Evolutionary conservation across 139 green algal genomes (phyloP).

Genomic region (Ettlia oleoabundans): DNA sequence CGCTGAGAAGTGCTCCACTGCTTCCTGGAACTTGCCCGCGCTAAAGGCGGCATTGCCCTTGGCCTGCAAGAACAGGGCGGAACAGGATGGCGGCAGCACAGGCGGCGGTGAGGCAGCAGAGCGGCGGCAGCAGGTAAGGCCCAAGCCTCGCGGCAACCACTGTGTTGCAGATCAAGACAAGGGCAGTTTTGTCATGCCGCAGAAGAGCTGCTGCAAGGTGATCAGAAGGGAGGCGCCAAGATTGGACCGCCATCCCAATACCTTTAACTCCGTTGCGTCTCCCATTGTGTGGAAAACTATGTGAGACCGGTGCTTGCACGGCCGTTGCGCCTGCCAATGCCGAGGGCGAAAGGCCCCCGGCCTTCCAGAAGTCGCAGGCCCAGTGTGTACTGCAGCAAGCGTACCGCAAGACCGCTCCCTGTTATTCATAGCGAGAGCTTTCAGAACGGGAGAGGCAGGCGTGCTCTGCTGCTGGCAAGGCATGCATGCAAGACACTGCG

Average conservation of each 20-base stretch:
- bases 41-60: slow-evolving; percentile 94
- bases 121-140: neutral
- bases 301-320: neutral
- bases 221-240: too few relatives aligned
- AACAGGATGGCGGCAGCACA: neutral
- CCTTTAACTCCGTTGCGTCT: neutral
- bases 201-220: too few relatives aligned
- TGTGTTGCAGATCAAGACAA: too few relatives aligned
- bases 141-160: neutral
- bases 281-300: neutral
- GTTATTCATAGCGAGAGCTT: too few relatives aligned
- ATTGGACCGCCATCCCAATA: neutral
- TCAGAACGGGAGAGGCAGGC: too few relatives aligned
- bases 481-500: too few relatives aligned
- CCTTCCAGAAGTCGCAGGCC: neutral
- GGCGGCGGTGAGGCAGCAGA: neutral
- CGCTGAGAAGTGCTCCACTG: slow-evolving; percentile 84
- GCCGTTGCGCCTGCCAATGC: neutral
- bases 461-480: too few relatives aligned
- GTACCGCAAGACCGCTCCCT: too few relatives aligned
- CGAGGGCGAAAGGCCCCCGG: neutral
- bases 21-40: slow-evolving; percentile 80
- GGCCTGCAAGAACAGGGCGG: slow-evolving; percentile 6
- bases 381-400: neutral
- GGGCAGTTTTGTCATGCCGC: too few relatives aligned